Conservation (phyloP, 345 rosid genomes). For the Clarkia xantiana region DNA sequence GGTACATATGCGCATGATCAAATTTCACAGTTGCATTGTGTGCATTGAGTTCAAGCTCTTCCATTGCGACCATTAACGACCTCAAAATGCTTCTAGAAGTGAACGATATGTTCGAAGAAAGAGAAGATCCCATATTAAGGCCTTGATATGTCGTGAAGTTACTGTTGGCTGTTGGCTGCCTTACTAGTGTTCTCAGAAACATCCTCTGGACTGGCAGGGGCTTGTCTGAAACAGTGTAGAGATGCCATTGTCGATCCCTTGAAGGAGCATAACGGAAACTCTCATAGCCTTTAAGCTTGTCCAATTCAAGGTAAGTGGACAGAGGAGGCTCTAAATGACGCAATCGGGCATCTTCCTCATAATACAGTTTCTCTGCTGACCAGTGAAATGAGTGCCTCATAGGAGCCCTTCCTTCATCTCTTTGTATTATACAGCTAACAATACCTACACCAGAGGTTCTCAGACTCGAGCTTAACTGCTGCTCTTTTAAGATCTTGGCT, state of each 20-base stretch:
- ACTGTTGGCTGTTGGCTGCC: constrained; percentile 55
- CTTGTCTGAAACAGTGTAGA: constrained; percentile 79
- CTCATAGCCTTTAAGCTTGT: constrained; percentile 80
- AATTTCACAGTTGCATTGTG: constrained; percentile 70
- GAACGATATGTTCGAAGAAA: constrained; percentile 42
- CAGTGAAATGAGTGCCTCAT: constrained; percentile 98
- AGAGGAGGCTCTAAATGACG: constrained; percentile 98
- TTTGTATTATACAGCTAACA: constrained; percentile 90
- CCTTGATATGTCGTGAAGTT: constrained; percentile 51
- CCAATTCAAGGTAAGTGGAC: constrained; percentile 93
- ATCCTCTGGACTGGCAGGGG: constrained; percentile 65
- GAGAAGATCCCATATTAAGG: constrained; percentile 27
- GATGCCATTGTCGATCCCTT: constrained; percentile 89
- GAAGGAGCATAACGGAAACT: constrained; percentile 67
- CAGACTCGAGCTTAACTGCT: constrained; percentile 62
- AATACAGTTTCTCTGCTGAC: constrained; percentile 64
- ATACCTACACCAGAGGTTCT: constrained; percentile 79
- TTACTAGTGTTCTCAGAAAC: constrained; percentile 92
- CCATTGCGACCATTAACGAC: constrained; percentile 87
- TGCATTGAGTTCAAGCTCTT: constrained; percentile 85
- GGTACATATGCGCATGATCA: constrained; percentile 95
- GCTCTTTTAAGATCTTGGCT: constrained; percentile 88
- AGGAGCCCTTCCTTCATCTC: constrained; percentile 98
- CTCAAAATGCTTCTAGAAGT: constrained; percentile 76
- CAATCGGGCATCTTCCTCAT: constrained; percentile 84